Base-by-base conservation (phyloP, 2,329 filamentous ascomycete genomes). In the Neospermospora avenae region DNA sequence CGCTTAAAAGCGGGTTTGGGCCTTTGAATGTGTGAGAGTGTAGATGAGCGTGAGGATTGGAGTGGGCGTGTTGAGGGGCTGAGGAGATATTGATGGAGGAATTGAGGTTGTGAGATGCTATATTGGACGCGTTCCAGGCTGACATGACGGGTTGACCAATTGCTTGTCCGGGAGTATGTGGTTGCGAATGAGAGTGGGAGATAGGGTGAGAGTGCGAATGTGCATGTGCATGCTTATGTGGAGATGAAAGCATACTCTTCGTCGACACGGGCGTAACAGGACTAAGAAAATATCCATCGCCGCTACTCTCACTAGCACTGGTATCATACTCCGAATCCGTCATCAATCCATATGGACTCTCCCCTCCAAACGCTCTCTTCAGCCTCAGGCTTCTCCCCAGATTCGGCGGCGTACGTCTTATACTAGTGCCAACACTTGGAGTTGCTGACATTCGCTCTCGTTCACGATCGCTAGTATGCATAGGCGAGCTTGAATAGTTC, bases 1-100 rank as follows among this genome's bases (percentile, higher is more conserved):
- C 77, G 61, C 76, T 80, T 7, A 80, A 72, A 67, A 75, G 74
- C 4, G 77, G 78, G 58, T 75, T 77, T 2, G 76, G 60, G 5
- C 59, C 63, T 11, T 62, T 59, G 25, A 54, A 57, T 14, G 48
- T 22, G 18, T 51, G 48, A 11, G n/a, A 20, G 11, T 51, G 31
- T 3, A 5, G 3, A 20, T 51, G 48, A 11, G n/a, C 10, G 11
- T 51, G 31, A 10, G 10, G 3, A 20, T 13, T 7, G 18, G 10
- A 46, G 41, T 31, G 20, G 28, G 28, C 3, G 14, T 34, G 11
- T 5, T 24, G 45, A 31, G 28, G 11, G 28, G 28, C 5, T 3
- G 49, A 11, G 3, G 53, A 51, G 18, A 68, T 58, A 31, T 66
- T 64, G 35, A 71, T 67, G 1, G 60, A 64, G 0, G 66, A 65